Percentiles rank a stretch among this genome's conserved stretches.
Evolutionary conservation across 2,329 filamentous ascomycete species (phyloP).

Genomic region (Teratosphaeria destructans): DNA sequence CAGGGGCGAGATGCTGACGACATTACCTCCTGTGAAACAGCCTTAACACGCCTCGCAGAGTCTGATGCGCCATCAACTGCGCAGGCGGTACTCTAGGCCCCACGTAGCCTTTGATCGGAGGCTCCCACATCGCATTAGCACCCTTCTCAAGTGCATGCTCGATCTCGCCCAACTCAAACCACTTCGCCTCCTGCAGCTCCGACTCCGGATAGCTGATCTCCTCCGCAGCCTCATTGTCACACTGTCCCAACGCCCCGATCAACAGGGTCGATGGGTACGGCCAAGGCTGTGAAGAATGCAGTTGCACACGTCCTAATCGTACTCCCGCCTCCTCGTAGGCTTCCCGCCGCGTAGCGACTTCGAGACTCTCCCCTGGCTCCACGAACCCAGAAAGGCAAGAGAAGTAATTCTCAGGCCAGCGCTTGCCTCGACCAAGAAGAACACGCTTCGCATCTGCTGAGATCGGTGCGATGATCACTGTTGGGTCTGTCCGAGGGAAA

Average conservation of each 20-base stretch:
- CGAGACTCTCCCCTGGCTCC: not conserved
- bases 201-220: not conserved
- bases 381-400: not conserved
- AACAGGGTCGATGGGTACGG: not conserved
- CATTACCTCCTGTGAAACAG: not conserved
- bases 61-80: not conserved
- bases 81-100: not conserved
- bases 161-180: not conserved
- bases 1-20: too few relatives aligned
- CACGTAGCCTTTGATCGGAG: not conserved
- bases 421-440: not conserved
- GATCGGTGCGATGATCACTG: not conserved
- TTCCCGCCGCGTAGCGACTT: not conserved
- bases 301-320: not conserved
- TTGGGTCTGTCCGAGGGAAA: not conserved
- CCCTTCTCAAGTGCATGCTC: not conserved
- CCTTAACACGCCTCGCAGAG: not conserved
- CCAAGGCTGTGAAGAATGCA: not conserved
- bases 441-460: not conserved
- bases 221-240: not conserved
- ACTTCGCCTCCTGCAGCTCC: not conserved
- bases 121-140: not conserved
- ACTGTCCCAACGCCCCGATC: not conserved
- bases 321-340: slow-evolving; percentile 1
- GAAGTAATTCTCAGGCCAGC: not conserved